These are phyloP conservation scores for Recurvomyces mirabilis DNA, from an alignment of 495 filamentous ascomycete genomes.

Conservation along the genomic window DNA sequence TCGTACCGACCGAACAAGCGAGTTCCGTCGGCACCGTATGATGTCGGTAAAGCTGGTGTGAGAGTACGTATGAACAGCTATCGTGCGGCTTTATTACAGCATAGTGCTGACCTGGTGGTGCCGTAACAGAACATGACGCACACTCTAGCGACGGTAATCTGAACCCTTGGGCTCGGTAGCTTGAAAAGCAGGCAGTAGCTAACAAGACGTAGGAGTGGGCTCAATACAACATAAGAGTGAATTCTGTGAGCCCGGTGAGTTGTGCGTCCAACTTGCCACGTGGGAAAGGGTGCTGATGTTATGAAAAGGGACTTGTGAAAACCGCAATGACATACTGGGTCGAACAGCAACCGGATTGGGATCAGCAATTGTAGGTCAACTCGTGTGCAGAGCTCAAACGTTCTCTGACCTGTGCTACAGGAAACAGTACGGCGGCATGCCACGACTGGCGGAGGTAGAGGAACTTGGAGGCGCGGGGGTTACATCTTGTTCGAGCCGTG, in stretches of 20 bases:
- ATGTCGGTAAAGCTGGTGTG: conserved; percentile 15
- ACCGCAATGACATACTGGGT: conserved; percentile 21
- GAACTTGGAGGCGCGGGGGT: conserved; percentile 18
- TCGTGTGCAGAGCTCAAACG: too few relatives aligned
- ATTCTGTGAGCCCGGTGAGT: conserved; percentile 15
- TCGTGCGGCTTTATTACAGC: too few relatives aligned
- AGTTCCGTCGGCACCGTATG: conserved; percentile 17
- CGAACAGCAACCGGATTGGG: conserved; percentile 18
- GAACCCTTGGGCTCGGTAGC: too few relatives aligned
- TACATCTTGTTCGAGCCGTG: too few relatives aligned
- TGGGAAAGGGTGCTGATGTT: too few relatives aligned
- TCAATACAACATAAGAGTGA: conserved; percentile 18
- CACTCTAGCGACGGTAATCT: conserved; percentile 16
- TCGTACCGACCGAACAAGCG: conserved; percentile 14
- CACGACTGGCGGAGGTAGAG: conserved; percentile 16
- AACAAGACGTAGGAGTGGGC: too few relatives aligned
- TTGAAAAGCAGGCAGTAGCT: too few relatives aligned
- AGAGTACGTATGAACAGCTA: too few relatives aligned
- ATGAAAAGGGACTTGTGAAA: conserved; percentile 16
- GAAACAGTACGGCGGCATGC: conserved; percentile 21
- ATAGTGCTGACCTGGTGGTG: too few relatives aligned
- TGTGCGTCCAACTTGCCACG: too few relatives aligned
- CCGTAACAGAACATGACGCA: conserved; percentile 19
- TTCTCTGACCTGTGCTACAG: too few relatives aligned
- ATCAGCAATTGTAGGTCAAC: conserved; percentile 22